Base-by-base conservation (phyloP, 352 stramenopile genomes). In the Halophytophthora polymorphica region DNA sequence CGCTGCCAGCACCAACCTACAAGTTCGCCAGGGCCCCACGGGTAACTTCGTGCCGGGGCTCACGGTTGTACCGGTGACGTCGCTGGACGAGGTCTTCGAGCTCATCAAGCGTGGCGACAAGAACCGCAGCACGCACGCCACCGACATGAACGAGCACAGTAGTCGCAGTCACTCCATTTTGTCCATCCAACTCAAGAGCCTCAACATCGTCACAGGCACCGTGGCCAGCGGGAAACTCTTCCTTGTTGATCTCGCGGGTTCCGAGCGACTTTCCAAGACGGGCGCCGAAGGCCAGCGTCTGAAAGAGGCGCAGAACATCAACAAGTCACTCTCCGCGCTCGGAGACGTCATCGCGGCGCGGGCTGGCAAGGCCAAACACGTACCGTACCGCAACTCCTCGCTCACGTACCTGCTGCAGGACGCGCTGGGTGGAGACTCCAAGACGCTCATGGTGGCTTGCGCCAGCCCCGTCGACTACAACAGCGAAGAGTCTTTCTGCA, bases 301-400 rank as follows among this genome's bases (percentile, higher is more conserved):
- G 5, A 96, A 97, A 50, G 90, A 98, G 49, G 89, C 90, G 36
- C 84, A 96, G 45, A 96, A 95, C 58, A 97, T 98, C 69, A 97
- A 98, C 74, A 95, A 96, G 56, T 92, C 83, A 41, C 75, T 99
- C 21, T 97, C 90, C 4, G 96, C 96, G 19, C 78, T 99, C 13
- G 96, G 96, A 13, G 97, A 99, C 69, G 97, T 99, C 19, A 99
- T 99, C 61, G 78, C 85, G 18, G 85, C 85, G 21, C 81, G 79
- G 11, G 83, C 81, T 15, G 93, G 79, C 61, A 93, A 92, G 42
- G 70, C 83, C 19, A 93, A 92, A 58, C 95, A 99, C 69, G 80
- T 98, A 8, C 93, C 94, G 25, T 98, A 97, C 61, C 77, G 94
- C 57, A 97, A 98, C 66, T 97, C 87, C 22, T 98, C 90, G 23